Base-by-base conservation (phyloP, 306 rosid species). In the Erythrophleum fordii region DNA sequence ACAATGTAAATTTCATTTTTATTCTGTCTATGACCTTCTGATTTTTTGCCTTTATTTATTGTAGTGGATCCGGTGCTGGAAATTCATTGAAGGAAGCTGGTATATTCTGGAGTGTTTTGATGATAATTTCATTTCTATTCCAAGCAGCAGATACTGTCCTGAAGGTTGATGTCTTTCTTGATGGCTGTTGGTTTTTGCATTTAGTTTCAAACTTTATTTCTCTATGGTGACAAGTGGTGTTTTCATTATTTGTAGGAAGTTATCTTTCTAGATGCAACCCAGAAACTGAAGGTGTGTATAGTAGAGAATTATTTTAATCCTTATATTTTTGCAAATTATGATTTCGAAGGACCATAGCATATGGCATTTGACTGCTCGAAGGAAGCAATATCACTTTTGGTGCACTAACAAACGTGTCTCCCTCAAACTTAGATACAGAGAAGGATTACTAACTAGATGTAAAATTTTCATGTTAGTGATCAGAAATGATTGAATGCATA, bases 111-210 rank as follows among this genome's bases (percentile, higher is more conserved):
- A 92, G 92, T 80, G 83, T 89, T 88, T 68, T 94, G 89, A 94
- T 94, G 98, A 91, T 89, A 70, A 64, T 92, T 83, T 94, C 98
- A 59, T 94, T 92, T 85, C 88, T 90, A 53, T 87, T 94, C 80
- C 98, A 92, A 89, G 98, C 98, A 18, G 97, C 97, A 28, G 94
- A 86, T 81, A 89, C 97, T 0, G 93, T 94, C 44, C 56, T 94
- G 73, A 94, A 94, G 98, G 98, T 94, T 82, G 78, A 82, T 79
- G 69, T 31, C 62, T 59, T 73, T 73, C 73, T 69, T 34, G 46
- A 64, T 56, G 74, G 25, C 73, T 62, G 49, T 64, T 66, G 61
- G 69, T 68, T 77, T 60, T 64, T 77, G 69, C 69, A 68, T 68
- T 22, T 58, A 58, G 55, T 77, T 70, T 65, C 56, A 72, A 76